A percentile compares a stretch with the other conserved stretches of the same genome.
These are phyloP conservation scores for Aspergillus alliaceus DNA, from an alignment of 2,329 filamentous ascomycete species.

Conservation along the genomic window DNA sequence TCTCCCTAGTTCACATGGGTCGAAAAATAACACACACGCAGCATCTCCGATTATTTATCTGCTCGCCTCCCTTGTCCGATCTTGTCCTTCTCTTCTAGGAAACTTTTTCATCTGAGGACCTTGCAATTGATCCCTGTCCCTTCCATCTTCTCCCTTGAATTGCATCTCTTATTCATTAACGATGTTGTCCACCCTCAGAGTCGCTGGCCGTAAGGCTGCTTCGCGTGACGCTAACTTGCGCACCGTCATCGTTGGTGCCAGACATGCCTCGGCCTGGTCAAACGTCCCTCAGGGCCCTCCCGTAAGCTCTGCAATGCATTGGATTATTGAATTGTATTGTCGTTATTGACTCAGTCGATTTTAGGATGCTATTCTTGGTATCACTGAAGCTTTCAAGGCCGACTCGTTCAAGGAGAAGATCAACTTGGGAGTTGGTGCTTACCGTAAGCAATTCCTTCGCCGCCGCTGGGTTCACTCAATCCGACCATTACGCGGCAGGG, in stretches of 20 bases:
- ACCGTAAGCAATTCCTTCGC: constrained; percentile 58
- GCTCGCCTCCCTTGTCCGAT: background rate
- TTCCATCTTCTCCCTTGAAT: constrained; percentile 4
- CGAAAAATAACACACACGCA: constrained; percentile 18
- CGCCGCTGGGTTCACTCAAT: background rate
- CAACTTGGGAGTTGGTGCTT: constrained; percentile 96
- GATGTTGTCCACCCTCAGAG: constrained; percentile 50
- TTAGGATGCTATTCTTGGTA: constrained; percentile 51
- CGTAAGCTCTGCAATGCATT: constrained; percentile 51
- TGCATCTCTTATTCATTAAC: background rate
- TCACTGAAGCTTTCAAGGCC: constrained; percentile 99
- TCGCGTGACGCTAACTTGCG: constrained; percentile 41
- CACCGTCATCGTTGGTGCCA: constrained; percentile 44
- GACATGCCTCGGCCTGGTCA: constrained; percentile 80
- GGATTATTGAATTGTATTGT: background rate
- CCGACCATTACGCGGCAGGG: background rate
- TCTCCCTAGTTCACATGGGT: constrained; percentile 24
- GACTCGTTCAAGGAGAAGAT: constrained; percentile 94
- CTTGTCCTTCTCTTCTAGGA: constrained; percentile 8
- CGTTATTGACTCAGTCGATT: background rate
- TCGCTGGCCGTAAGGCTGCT: constrained; percentile 43
- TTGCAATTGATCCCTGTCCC: background rate
- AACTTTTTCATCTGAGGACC: background rate
- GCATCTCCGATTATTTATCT: constrained; percentile 16
- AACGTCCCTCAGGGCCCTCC: constrained; percentile 92